phyloP scores from a whole-genome alignment of 768 basidiomycete species.

The Calocera viscosa region DNA sequence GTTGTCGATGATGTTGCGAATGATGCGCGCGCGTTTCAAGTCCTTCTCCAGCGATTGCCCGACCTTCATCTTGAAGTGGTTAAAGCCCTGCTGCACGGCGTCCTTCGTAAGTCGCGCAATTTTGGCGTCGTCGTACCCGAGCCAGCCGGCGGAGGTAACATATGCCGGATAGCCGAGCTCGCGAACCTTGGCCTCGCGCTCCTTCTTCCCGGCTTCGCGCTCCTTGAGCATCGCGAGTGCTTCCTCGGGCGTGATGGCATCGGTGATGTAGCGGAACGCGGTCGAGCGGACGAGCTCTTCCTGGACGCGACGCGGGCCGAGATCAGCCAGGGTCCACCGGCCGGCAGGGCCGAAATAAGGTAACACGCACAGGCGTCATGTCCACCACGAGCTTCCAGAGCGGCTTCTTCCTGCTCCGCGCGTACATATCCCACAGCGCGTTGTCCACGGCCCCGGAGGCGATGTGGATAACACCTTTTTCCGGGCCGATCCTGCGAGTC shows the following conservation, averaged over 20 bases:
- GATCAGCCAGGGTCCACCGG: background rate
- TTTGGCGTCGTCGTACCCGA: slow-evolving; percentile 33
- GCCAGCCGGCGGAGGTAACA: slow-evolving; percentile 15
- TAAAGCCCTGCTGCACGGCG: slow-evolving; percentile 33
- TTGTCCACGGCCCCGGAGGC: slow-evolving; percentile 17
- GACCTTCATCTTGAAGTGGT: slow-evolving; percentile 40
- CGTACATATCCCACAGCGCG: slow-evolving; percentile 20
- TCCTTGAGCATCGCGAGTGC: slow-evolving; percentile 31
- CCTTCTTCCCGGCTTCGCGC: slow-evolving; percentile 30
- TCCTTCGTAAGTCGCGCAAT: slow-evolving; percentile 30
- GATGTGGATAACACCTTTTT: slow-evolving; percentile 19
- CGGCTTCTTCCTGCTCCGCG: slow-evolving; percentile 15
- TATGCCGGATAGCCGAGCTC: slow-evolving; percentile 16
- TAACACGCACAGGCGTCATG: slow-evolving; percentile 16
- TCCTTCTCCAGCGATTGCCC: slow-evolving; percentile 34
- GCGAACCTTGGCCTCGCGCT: slow-evolving; percentile 29
- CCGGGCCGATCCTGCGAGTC: background rate
- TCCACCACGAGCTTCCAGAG: slow-evolving; percentile 20
- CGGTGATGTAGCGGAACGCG: slow-evolving; percentile 31
- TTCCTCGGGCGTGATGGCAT: slow-evolving; percentile 34
- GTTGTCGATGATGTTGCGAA: slow-evolving; percentile 35
- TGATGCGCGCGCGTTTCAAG: slow-evolving; percentile 30
- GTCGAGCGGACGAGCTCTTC: slow-evolving; percentile 18
- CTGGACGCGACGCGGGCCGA: background rate
- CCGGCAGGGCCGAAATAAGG: background rate